Percentiles rank a stretch among this genome's conserved stretches.
These are phyloP conservation scores for Centella asiatica DNA, from an alignment of 129 eudicot species.

Conservation along the genomic window DNA sequence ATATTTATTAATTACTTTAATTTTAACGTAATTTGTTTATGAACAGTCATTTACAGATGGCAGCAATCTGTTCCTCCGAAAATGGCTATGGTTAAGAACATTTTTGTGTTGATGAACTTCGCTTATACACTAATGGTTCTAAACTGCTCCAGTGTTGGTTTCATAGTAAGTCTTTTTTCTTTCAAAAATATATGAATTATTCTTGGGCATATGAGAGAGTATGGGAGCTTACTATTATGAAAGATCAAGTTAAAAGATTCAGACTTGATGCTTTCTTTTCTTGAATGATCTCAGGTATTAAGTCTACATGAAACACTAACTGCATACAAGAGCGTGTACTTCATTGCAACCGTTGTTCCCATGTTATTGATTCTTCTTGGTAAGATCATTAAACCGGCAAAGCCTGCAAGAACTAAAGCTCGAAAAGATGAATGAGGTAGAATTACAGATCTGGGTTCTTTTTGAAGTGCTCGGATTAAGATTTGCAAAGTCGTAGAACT, in stretches of 20 bases:
- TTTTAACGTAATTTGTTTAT: conserved; percentile 6
- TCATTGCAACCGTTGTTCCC: conserved; percentile 71
- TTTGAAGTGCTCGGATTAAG: conserved; percentile 3
- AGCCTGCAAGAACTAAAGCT: conserved; percentile 63
- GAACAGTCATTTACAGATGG: conserved; percentile 78
- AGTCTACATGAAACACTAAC: conserved; percentile 78
- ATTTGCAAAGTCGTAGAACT: not conserved
- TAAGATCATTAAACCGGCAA: conserved; percentile 61
- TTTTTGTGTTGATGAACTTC: conserved; percentile 43
- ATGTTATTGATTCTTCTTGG: conserved; percentile 52
- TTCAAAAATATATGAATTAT: not conserved
- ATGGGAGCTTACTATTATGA: not conserved
- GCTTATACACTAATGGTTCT: conserved; percentile 64
- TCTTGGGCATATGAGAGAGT: not conserved
- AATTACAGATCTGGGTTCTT: conserved; percentile 18
- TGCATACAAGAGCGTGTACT: conserved; percentile 82
- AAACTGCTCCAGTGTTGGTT: conserved; percentile 70
- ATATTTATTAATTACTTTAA: not conserved
- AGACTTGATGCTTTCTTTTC: conserved; percentile 7
- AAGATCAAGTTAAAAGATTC: not conserved
- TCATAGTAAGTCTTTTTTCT: conserved; percentile 41
- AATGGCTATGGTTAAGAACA: conserved; percentile 30
- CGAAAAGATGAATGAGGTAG: conserved; percentile 57
- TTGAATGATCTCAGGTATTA: conserved; percentile 44
- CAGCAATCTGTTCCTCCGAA: conserved; percentile 48